phyloP scores from a whole-genome alignment of 805 yeast species.

The Yamadazyma insecticola region DNA sequence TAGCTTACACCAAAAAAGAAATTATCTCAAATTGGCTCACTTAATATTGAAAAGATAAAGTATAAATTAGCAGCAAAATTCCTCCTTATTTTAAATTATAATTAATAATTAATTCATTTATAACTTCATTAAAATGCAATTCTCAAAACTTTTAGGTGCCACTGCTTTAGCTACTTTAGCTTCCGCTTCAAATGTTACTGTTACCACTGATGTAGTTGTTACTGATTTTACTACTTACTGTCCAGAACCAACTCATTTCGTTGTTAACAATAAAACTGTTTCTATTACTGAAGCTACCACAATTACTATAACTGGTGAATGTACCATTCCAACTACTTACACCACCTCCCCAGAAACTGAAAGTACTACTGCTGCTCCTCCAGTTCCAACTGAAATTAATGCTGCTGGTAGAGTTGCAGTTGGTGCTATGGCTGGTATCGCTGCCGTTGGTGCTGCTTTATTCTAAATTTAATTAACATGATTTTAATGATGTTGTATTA shows the following conservation, averaged over 20 bases:
- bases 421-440: conserved; percentile 50
- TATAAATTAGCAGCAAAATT: too few relatives aligned
- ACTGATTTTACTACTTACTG: conserved; percentile 74
- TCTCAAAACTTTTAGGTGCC: conserved; percentile 29
- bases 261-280: conserved; percentile 64
- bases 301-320: conserved; percentile 81
- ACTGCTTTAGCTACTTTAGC: conserved; percentile 42
- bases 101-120: too few relatives aligned
- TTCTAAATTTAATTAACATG: conserved; percentile 29
- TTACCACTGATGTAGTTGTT: conserved; percentile 53
- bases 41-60: too few relatives aligned
- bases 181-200: conserved; percentile 43
- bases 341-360: too few relatives aligned
- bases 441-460: conserved; percentile 48
- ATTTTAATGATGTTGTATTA: too few relatives aligned
- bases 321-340: conserved; percentile 58
- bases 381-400: conserved; percentile 11
- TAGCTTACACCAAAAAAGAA: too few relatives aligned
- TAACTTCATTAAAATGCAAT: too few relatives aligned
- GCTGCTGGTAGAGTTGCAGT: conserved; percentile 35
- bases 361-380: conserved; percentile 15
- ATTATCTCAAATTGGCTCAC: too few relatives aligned
- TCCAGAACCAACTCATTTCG: conserved; percentile 66
- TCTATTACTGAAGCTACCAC: conserved; percentile 78
- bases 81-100: too few relatives aligned